phyloP scores from a whole-genome alignment of 495 filamentous ascomycete species.

The Penicillium tannophilum region DNA sequence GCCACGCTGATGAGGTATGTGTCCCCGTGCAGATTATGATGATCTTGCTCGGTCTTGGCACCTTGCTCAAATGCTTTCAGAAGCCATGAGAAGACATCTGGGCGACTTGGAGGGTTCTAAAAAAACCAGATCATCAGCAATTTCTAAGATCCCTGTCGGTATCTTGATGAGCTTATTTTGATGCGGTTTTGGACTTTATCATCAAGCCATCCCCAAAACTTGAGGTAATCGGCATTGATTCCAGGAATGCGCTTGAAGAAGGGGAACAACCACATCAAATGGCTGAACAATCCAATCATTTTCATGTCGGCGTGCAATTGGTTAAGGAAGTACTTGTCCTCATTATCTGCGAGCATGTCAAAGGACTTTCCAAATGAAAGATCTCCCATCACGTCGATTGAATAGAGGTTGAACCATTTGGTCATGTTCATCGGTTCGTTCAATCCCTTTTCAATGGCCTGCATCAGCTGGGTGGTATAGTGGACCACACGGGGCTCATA shows the following conservation, averaged over 20 bases:
- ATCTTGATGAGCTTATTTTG: conserved; percentile 4
- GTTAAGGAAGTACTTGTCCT: conserved; percentile 35
- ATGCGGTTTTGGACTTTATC: conserved; percentile 21
- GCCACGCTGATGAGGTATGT: conserved; percentile 41
- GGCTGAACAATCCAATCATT: conserved; percentile 35
- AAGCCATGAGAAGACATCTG: conserved; percentile 38
- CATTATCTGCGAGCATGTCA: conserved; percentile 41
- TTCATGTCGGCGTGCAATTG: conserved; percentile 34
- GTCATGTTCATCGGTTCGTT: conserved; percentile 38
- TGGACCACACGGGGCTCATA: conserved; percentile 36
- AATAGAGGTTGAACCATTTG: conserved; percentile 48
- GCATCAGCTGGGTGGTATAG: conserved; percentile 30
- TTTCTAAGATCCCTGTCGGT: too few species aligned
- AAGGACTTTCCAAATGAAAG: conserved; percentile 51
- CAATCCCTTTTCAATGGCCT: conserved; percentile 16
- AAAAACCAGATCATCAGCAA: background rate
- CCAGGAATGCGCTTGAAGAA: conserved; percentile 34
- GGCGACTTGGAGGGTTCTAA: conserved; percentile 26
- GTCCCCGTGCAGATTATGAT: conserved; percentile 34
- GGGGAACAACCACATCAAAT: conserved; percentile 41
- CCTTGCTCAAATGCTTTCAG: conserved; percentile 31
- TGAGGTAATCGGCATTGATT: conserved; percentile 32
- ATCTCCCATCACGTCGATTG: conserved; percentile 57
- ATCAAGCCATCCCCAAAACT: conserved; percentile 29
- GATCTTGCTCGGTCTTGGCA: conserved; percentile 26